Evolutionary conservation across 164 flowering plant species (phyloP).

Genomic region (Piper longum): DNA sequence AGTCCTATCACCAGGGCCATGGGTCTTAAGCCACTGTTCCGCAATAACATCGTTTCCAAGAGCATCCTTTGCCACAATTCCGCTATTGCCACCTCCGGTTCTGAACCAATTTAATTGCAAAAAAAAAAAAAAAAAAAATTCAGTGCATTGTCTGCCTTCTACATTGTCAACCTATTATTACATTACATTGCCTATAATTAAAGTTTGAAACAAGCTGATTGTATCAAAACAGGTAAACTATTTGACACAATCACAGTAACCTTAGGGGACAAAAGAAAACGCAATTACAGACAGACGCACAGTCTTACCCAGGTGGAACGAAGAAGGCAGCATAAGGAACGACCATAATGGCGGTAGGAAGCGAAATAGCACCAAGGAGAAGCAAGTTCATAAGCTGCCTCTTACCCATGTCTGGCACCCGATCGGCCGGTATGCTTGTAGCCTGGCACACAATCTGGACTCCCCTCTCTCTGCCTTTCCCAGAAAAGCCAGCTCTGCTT

Average conservation of each 20-base stretch:
- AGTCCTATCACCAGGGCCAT: constrained; percentile 85
- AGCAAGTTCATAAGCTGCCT: constrained; percentile 76
- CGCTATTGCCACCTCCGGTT: constrained; percentile 45
- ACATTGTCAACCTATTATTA: too few relatives aligned
- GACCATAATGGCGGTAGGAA: constrained; percentile 61
- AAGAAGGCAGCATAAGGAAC: constrained; percentile 65
- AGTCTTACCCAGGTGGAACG: constrained; percentile 73
- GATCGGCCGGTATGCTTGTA: constrained; percentile 52
- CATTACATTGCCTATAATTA: too few relatives aligned
- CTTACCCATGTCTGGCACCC: constrained; percentile 87
- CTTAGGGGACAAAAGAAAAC: background rate
- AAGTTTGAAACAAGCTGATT: too few relatives aligned
- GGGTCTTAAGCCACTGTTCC: constrained; percentile 64
- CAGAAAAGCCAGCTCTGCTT: constrained; percentile 9
- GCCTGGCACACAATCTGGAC: constrained; percentile 59
- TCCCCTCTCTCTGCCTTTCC: constrained; percentile 19
- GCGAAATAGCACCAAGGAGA: constrained; percentile 62
- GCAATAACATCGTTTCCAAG: constrained; percentile 73
- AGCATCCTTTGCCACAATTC: constrained; percentile 72
- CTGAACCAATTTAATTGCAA: constrained; percentile 17
- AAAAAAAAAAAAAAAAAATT: too few relatives aligned
- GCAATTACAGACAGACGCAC: background rate
- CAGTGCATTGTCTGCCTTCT: background rate
- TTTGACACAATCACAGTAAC: too few relatives aligned
- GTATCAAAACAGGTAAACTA: too few relatives aligned